These are phyloP conservation scores for Entomophthora muscae DNA, from an alignment of 371 early-diverging fungal genomes.

Conservation along the genomic window DNA sequence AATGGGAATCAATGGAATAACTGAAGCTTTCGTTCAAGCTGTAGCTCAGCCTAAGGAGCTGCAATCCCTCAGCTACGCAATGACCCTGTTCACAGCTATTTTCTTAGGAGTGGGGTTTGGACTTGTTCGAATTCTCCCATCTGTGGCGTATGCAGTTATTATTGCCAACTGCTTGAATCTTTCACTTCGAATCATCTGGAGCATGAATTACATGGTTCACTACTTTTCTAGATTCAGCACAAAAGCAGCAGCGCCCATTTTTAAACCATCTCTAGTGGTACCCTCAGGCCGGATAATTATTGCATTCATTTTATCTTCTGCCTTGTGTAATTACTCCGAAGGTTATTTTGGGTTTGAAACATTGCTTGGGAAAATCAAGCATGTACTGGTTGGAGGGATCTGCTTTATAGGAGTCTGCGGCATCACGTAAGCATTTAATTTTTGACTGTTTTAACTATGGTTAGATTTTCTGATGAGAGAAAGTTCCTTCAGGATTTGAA, in stretches of 20 bases:
- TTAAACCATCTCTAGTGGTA: neutral
- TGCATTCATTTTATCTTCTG: neutral
- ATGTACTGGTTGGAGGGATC: neutral
- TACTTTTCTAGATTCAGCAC: neutral
- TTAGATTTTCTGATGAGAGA: neutral
- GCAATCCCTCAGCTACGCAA: slow-evolving; percentile 36
- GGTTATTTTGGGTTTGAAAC: neutral
- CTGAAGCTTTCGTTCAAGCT: slow-evolving; percentile 83
- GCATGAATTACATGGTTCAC: neutral
- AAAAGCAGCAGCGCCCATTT: neutral
- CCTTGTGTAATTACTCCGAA: neutral
- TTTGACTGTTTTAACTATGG: neutral
- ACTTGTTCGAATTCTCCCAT: neutral
- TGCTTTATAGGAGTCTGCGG: neutral
- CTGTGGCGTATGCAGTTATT: slow-evolving; percentile 2
- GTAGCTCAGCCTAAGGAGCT: slow-evolving; percentile 49
- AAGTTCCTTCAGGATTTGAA: neutral
- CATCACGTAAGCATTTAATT: neutral
- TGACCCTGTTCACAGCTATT: slow-evolving; percentile 52
- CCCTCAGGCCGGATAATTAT: neutral
- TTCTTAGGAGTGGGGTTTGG: slow-evolving; percentile 39
- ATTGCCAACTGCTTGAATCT: slow-evolving; percentile 3
- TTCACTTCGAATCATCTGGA: neutral
- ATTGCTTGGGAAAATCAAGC: neutral
- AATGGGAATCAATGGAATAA: slow-evolving; percentile 88